phyloP scores from a whole-genome alignment of 169 alveolate species.

The Plasmodium knowlesi region DNA sequence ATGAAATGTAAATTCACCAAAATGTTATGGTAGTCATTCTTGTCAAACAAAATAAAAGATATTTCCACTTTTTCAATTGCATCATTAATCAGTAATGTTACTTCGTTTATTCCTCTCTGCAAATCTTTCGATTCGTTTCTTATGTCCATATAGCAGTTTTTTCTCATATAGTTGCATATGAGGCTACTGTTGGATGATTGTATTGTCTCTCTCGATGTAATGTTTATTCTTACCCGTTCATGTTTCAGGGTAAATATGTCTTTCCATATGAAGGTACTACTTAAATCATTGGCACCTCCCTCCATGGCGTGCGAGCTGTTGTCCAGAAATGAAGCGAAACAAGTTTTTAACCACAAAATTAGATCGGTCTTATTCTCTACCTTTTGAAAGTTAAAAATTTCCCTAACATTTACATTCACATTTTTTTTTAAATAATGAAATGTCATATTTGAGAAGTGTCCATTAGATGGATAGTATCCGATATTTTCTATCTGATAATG shows the following conservation, averaged over 20 bases:
- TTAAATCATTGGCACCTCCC: neutral
- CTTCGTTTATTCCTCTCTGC: neutral
- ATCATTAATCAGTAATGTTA: conserved; percentile 37
- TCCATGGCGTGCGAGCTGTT: neutral
- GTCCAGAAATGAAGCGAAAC: conserved; percentile 22
- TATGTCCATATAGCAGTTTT: conserved; percentile 27
- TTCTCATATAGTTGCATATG: conserved; percentile 5
- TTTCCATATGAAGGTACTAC: conserved; percentile 27
- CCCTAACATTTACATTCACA: conserved; percentile 26
- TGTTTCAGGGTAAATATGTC: conserved; percentile 5
- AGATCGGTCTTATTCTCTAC: conserved; percentile 24
- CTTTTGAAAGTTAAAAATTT: conserved; percentile 29
- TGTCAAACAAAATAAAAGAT: conserved; percentile 56
- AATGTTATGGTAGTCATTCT: conserved; percentile 19
- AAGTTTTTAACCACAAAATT: conserved; percentile 41
- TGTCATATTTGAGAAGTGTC: conserved; percentile 13
- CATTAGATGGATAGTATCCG: conserved; percentile 2
- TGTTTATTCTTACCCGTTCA: conserved; percentile 16
- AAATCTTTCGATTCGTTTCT: conserved; percentile 2
- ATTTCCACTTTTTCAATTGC: conserved; percentile 30
- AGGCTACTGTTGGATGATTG: conserved; percentile 1
- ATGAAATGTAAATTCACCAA: conserved; percentile 40
- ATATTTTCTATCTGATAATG: conserved; percentile 64
- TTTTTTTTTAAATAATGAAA: conserved; percentile 27
- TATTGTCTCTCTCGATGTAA: conserved; percentile 28